Evolutionary conservation across 345 rosid species (phyloP), one percentile per base, ranked within the genome.

Genomic region (Raphanus sativus): DNA sequence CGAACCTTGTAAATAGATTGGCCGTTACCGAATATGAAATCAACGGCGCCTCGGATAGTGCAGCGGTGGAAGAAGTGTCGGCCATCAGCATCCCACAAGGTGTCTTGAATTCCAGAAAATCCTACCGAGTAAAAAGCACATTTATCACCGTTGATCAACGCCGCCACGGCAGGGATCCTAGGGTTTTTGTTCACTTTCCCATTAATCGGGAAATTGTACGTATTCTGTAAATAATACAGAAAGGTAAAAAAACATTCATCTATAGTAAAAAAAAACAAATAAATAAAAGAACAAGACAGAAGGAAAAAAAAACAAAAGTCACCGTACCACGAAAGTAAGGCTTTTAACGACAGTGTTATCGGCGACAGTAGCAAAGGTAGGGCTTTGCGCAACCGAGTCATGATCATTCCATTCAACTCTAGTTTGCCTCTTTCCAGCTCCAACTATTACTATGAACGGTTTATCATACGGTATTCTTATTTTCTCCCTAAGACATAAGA

Each of bases 51-150:
- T 50, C n/a, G 55, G 55, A 50, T 50, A 50, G 55, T 50, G 55
- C 55, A 50, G 21, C 55, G 55, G 55, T 50, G 55, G 55, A 50
- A 50, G 17, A 50, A 50, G 55, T 50, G 55, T 50, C 55, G 55
- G 1, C 55, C 55, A 13, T 50, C 55, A 50, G 55, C 55, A 50
- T 50, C 55, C 55, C 55, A 50, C 55, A 50, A n/a, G 55, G 55
- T 50, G 8, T 50, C 55, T 50, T 50, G 55, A 50, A 50, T 15
- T 50, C 55, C 55, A 50, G 55, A 50, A 50, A 50, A 50, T 3
- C 55, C 55, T 50, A 50, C 55, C 55, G 55, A 50, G 55, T 50
- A 50, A n/a, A 50, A 50, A n/a, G 55, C 55, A n/a, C 55, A 50
- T n/a, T 50, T 50, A 50, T 50, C 55, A 50, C 55, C 55, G 55